Conservation (phyloP, 2,329 filamentous ascomycete genomes). For the Ophiocordyceps polyrhachis-furcata region DNA sequence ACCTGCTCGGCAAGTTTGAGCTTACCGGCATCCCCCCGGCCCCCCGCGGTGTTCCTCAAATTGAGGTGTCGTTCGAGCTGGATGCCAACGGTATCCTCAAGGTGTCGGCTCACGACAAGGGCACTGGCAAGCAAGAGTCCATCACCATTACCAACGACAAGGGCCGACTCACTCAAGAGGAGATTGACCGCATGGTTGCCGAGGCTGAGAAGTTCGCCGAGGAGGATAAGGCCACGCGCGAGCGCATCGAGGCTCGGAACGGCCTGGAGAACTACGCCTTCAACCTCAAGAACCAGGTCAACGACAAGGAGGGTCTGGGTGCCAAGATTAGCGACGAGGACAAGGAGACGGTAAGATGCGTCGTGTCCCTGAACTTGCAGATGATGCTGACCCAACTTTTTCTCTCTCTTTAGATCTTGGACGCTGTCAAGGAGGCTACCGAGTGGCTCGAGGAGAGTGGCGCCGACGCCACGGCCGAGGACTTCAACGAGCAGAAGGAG, state of each 20-base stretch:
- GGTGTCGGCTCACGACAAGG: slow-evolving; percentile 93
- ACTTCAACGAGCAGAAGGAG: slow-evolving; percentile 99
- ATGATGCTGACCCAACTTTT: background rate
- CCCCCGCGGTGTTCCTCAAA: slow-evolving; percentile 90
- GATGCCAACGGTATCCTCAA: slow-evolving; percentile 98
- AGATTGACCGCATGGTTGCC: slow-evolving; percentile 97
- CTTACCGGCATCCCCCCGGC: slow-evolving; percentile 89
- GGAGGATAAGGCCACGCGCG: slow-evolving; percentile 95
- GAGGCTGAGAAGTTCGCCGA: slow-evolving; percentile 98
- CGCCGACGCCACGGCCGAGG: slow-evolving; percentile 66
- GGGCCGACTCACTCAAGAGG: slow-evolving; percentile 86
- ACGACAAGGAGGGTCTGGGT: slow-evolving; percentile 88
- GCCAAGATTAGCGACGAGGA: slow-evolving; percentile 98
- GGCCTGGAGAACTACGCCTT: slow-evolving; percentile 98
- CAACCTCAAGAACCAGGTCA: slow-evolving; percentile 97
- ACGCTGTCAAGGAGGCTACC: slow-evolving; percentile 89
- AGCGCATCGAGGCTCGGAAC: slow-evolving; percentile 93
- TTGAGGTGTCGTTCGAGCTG: slow-evolving; percentile 94
- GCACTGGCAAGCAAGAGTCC: slow-evolving; percentile 88
- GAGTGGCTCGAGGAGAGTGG: slow-evolving; percentile 97
- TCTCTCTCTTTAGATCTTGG: slow-evolving; percentile 41
- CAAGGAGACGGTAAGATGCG: slow-evolving; percentile 65
- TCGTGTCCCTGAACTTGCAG: slow-evolving; percentile 18
- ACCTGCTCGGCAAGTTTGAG: slow-evolving; percentile 95
- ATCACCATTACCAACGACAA: slow-evolving; percentile 99